Percentiles rank a stretch among this genome's conserved stretches.
Evolutionary conservation across 768 basidiomycete genomes (phyloP).

Genomic region (Mycena haematopus): DNA sequence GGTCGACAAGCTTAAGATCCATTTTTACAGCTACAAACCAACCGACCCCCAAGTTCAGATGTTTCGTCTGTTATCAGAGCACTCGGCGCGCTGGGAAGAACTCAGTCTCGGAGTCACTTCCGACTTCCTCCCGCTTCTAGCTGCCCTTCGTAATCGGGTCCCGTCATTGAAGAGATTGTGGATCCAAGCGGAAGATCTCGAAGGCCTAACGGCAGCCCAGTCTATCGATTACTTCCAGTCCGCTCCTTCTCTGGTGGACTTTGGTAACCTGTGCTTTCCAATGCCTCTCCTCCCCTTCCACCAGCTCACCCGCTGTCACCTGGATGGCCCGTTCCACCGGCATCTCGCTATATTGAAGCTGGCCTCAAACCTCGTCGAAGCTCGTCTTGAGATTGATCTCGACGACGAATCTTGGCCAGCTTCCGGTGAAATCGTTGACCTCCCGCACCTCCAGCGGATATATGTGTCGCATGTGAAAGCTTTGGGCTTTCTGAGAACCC

Average conservation of each 20-base stretch:
- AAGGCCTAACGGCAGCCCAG: not conserved
- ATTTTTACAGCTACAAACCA: not conserved
- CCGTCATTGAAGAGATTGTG: not conserved
- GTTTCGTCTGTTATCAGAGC: not conserved
- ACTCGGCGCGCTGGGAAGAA: slow-evolving; percentile 5
- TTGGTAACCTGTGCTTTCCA: not conserved
- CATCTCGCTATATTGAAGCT: slow-evolving; percentile 5
- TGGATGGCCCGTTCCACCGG: not conserved
- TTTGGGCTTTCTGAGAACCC: not conserved
- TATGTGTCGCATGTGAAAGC: not conserved
- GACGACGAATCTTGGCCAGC: not conserved
- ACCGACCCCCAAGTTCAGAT: not conserved
- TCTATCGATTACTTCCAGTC: slow-evolving; percentile 9
- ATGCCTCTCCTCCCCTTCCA: not conserved
- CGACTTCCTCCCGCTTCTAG: not conserved
- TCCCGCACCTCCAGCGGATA: not conserved
- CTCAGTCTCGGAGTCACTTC: not conserved
- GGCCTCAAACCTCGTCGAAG: slow-evolving; percentile 7
- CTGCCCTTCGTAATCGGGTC: not conserved
- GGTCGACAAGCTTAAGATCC: not conserved
- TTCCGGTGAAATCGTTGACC: not conserved
- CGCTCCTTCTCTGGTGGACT: not conserved
- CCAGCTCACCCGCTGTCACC: slow-evolving; percentile 1
- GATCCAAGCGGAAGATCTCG: not conserved
- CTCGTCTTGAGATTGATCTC: not conserved